Percentiles rank a stretch among this genome's conserved stretches.
Conservation (phyloP, 768 basidiomycete genomes). For the Hygrophorus russula region DNA sequence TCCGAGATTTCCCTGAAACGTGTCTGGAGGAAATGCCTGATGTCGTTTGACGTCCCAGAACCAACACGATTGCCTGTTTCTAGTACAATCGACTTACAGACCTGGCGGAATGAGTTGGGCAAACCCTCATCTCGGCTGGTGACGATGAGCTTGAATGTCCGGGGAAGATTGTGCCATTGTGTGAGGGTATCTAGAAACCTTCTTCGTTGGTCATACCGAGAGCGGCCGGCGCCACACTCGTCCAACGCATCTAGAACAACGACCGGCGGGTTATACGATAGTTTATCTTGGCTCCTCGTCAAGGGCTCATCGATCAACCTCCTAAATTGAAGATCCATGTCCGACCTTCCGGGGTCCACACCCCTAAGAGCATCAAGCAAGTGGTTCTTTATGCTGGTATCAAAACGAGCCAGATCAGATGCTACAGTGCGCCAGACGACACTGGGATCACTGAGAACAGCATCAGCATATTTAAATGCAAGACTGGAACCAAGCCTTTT, state of each 20-base stretch:
- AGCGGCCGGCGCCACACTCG: conserved; percentile 10
- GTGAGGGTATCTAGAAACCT: conserved; percentile 1
- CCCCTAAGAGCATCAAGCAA: too few species aligned
- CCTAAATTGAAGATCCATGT: neutral
- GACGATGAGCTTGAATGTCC: conserved; percentile 1
- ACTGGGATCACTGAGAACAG: conserved; percentile 9
- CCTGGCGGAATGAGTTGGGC: neutral
- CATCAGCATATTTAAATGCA: conserved; percentile 6
- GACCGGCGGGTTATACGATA: conserved; percentile 1
- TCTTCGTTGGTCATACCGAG: conserved; percentile 8
- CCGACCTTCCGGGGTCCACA: too few species aligned
- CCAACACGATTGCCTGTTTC: neutral
- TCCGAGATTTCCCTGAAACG: neutral
- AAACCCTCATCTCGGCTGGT: conserved; percentile 2
- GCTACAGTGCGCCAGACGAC: conserved; percentile 11
- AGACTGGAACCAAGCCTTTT: conserved; percentile 8
- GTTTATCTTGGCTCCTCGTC: neutral
- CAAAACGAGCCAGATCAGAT: conserved; percentile 7
- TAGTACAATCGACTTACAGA: neutral
- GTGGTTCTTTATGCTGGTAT: neutral
- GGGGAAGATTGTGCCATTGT: neutral
- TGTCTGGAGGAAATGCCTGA: neutral
- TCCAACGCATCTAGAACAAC: conserved; percentile 16
- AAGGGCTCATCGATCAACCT: neutral
- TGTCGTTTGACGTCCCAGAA: neutral